Evolutionary conservation across 495 filamentous ascomycete species (phyloP), one percentile per base, ranked within the genome.

Genomic region (Lepidopterella palustris): DNA sequence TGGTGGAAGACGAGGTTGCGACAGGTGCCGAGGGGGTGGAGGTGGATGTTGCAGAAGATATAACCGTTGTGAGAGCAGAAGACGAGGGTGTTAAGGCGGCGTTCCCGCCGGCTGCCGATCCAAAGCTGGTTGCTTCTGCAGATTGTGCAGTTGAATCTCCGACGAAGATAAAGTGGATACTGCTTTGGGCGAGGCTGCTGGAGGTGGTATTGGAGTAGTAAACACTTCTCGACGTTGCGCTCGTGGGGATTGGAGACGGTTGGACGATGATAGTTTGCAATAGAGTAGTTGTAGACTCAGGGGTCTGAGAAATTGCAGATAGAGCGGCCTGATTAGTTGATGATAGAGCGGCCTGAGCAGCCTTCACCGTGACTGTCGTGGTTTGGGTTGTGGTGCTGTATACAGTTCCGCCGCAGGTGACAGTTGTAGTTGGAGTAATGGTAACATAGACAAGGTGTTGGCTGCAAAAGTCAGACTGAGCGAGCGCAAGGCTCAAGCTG

Each of bases 401-500:
- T 13, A 25, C 26, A 13, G 47, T 50, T 15, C 18, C 6, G 21
- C 47, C 47, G 47, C 47, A 50, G 25, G 47, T 50, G 18, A 54
- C 27, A 11, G 42, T 52, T 29, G 29, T 31, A n/a, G 53, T 54
- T 2, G 49, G 45, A 10, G 53, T 60, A n/a, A 51, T n/a, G 0
- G 63, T 66, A 27, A 47, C 52, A 24, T 56, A 59, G 26, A 64
- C 32, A 29, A 51, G 53, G 31, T 48, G 18, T 25, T 4, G 45
- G 23, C 42, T 8, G 45, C 63, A 57, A 2, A 18, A 45, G 24
- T 52, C 5, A 21, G 55, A 15, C 20, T 54, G 51, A 4, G 63
- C 55, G 32, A 51, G 11, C 5, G 32, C 57, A 51, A 66, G 32
- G 32, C 63, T 56, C n/a, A 62, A 20, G 39, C 59, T n/a, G 49